Evolutionary conservation across 1,284 basidiomycete genomes (phyloP).

Genomic region (Sphaerobolus stellatus): DNA sequence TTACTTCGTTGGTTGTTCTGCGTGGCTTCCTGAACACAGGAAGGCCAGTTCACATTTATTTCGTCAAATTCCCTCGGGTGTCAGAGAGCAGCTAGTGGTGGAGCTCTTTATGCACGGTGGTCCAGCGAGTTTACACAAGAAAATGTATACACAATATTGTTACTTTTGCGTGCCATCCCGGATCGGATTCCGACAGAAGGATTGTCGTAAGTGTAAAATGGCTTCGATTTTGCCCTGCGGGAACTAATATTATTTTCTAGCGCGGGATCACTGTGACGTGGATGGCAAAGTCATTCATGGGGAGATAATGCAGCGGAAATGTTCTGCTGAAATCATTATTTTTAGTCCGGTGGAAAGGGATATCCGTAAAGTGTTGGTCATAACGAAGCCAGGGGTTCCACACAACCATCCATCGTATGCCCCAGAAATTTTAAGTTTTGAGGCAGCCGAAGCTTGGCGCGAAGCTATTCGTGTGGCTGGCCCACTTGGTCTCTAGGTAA

Average conservation of each 20-base stretch:
- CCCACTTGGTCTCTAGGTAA: neutral
- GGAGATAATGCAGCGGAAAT: neutral
- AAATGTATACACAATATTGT: no score
- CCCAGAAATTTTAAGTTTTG: neutral
- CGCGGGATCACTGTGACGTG: neutral
- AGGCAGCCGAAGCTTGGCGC: neutral
- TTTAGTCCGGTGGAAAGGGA: neutral
- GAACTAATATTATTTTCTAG: neutral
- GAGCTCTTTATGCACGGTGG: neutral
- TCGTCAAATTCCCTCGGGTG: neutral
- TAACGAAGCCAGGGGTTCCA: no score
- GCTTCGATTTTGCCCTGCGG: no score
- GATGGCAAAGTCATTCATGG: neutral
- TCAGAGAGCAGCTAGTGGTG: neutral
- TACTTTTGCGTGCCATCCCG: neutral
- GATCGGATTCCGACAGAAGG: neutral
- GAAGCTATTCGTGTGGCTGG: neutral
- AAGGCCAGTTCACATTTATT: neutral
- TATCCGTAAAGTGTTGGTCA: neutral
- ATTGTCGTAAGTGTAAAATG: conserved; percentile 3
- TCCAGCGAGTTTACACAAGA: no score
- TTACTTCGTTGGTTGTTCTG: conserved; percentile 3
- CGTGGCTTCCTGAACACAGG: neutral
- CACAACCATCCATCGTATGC: neutral
- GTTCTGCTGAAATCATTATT: conserved; percentile 1